A percentile compares a stretch with the other conserved stretches of the same genome.
phyloP scores from a whole-genome alignment of 2,329 filamentous ascomycete genomes.

The Penicillium psychrosexuale region DNA sequence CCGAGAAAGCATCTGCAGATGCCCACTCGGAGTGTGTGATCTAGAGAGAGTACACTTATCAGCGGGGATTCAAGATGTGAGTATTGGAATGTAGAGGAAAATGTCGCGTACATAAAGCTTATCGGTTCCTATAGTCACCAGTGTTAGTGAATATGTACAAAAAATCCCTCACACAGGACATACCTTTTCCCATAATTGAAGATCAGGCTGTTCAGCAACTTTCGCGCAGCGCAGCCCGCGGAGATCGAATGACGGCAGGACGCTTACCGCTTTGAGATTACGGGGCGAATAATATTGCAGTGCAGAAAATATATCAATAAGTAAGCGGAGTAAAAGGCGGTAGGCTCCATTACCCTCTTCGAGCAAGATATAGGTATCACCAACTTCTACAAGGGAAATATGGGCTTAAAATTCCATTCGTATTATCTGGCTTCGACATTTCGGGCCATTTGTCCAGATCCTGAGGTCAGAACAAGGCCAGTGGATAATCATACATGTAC shows the following conservation, averaged over 20 bases:
- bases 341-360: neutral
- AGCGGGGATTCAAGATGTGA: slow-evolving; percentile 16
- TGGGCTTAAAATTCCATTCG: neutral
- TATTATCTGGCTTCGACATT: neutral
- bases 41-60: slow-evolving; percentile 36
- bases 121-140: slow-evolving; percentile 42
- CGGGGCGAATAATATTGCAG: neutral
- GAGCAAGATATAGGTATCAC: neutral
- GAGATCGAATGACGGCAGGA: slow-evolving; percentile 9
- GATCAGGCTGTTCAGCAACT: slow-evolving; percentile 1
- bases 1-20: slow-evolving; percentile 81
- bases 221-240: neutral
- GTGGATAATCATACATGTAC: slow-evolving; percentile 10
- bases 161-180: slow-evolving; percentile 8
- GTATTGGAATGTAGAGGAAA: neutral
- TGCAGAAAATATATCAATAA: neutral
- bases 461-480: neutral
- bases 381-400: neutral
- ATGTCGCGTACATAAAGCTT: slow-evolving; percentile 47
- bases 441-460: neutral
- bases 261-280: slow-evolving; percentile 9
- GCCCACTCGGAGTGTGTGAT: slow-evolving; percentile 99
- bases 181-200: slow-evolving; percentile 38
- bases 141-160: neutral
- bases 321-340: neutral